Conservation (phyloP, 2,329 filamentous ascomycete species). For the Eutypella sp. region DNA sequence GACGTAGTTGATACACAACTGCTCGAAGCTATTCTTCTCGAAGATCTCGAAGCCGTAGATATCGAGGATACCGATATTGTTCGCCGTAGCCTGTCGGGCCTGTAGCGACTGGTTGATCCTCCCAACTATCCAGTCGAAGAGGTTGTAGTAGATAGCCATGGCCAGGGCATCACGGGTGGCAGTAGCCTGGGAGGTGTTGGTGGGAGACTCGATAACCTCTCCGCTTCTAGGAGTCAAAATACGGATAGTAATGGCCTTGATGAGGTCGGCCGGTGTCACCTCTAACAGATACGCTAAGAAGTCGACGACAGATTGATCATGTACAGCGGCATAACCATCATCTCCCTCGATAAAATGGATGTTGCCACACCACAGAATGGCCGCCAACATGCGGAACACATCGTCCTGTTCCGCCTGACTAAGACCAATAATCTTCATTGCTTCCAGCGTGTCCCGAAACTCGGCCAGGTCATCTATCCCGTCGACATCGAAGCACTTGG, state of each 20-base stretch:
- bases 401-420: slow-evolving; percentile 85
- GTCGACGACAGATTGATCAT: slow-evolving; percentile 85
- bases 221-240: slow-evolving; percentile 68
- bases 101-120: slow-evolving; percentile 85
- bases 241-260: slow-evolving; percentile 84
- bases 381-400: slow-evolving; percentile 91
- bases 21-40: slow-evolving; percentile 97
- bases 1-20: slow-evolving; percentile 99
- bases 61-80: slow-evolving; percentile 94
- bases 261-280: slow-evolving; percentile 72
- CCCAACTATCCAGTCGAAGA: slow-evolving; percentile 97
- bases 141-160: slow-evolving; percentile 94
- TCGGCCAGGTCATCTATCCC: slow-evolving; percentile 91
- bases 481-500: slow-evolving; percentile 90
- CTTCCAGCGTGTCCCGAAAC: slow-evolving; percentile 83
- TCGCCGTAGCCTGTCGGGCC: slow-evolving; percentile 67
- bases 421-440: slow-evolving; percentile 92
- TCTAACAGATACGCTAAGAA: slow-evolving; percentile 93
- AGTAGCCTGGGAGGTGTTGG: slow-evolving; percentile 81
- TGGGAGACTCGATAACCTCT: slow-evolving; percentile 66
- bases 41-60: slow-evolving; percentile 99
- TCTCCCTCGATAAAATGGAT: slow-evolving; percentile 88
- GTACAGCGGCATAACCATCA: slow-evolving; percentile 78
- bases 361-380: slow-evolving; percentile 92
- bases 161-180: slow-evolving; percentile 86